These are phyloP conservation scores for Exidia glandulosa DNA, from an alignment of 768 basidiomycete genomes.

Conservation along the genomic window DNA sequence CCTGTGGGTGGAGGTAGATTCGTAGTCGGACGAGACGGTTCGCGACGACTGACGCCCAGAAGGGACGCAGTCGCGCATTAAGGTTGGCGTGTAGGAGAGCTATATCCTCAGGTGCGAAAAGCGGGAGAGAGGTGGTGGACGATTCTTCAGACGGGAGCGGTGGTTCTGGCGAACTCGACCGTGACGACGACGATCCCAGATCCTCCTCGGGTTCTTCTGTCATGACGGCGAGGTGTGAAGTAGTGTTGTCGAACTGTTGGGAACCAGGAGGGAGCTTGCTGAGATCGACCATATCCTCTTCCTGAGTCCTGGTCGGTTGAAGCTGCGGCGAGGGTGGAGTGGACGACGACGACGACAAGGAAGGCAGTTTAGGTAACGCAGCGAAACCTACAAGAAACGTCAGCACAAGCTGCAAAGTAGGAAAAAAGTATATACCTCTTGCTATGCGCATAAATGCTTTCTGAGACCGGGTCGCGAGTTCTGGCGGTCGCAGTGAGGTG, in stretches of 20 bases:
- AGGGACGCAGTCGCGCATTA: conserved; percentile 61
- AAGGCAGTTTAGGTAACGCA: conserved; percentile 48
- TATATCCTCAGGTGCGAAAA: conserved; percentile 21
- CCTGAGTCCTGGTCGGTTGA: conserved; percentile 7
- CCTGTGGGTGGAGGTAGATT: conserved; percentile 28
- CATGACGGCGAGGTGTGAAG: conserved; percentile 39
- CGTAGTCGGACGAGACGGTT: conserved; percentile 51
- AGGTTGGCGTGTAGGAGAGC: conserved; percentile 62
- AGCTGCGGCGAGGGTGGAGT: conserved; percentile 12
- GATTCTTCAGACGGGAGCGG: neutral
- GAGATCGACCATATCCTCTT: conserved; percentile 35
- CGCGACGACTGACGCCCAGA: conserved; percentile 68
- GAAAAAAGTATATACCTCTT: conserved; percentile 38
- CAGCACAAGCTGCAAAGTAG: conserved; percentile 1
- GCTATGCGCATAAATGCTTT: conserved; percentile 67
- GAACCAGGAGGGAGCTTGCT: conserved; percentile 36
- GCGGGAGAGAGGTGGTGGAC: conserved; percentile 1
- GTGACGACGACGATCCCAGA: neutral
- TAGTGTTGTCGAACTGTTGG: neutral
- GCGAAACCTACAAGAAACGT: conserved; percentile 47
- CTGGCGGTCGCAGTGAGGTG: conserved; percentile 44
- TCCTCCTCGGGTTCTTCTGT: conserved; percentile 46
- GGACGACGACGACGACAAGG: conserved; percentile 12
- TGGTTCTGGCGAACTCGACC: neutral
- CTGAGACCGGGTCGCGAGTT: conserved; percentile 60